Evolutionary conservation across 2,329 filamentous ascomycete genomes (phyloP).

Genomic region (Aspergillus pseudoviridinutans): DNA sequence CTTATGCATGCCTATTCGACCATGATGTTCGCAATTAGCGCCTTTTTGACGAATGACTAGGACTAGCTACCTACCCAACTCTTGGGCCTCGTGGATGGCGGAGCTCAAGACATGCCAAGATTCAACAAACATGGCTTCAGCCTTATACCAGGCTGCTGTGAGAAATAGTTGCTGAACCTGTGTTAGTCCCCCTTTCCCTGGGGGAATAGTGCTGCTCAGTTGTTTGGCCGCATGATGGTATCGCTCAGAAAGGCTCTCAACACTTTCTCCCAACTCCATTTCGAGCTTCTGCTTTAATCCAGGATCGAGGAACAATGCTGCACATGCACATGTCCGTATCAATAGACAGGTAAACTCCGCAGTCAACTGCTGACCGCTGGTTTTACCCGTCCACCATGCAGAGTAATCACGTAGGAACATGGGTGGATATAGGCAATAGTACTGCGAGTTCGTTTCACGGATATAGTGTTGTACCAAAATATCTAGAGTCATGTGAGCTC

Average conservation of each 20-base stretch:
- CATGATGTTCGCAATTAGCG: neutral
- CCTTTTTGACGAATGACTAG: neutral
- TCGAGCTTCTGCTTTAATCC: slow-evolving; percentile 41
- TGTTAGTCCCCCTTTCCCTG: slow-evolving; percentile 42
- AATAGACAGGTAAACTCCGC: slow-evolving; percentile 47
- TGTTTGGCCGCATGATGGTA: slow-evolving; percentile 43
- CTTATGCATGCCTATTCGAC: slow-evolving; percentile 31
- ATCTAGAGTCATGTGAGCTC: slow-evolving; percentile 30
- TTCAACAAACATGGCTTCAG: slow-evolving; percentile 45
- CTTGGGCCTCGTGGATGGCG: slow-evolving; percentile 47
- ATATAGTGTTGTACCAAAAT: slow-evolving; percentile 47
- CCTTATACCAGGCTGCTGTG: slow-evolving; percentile 46
- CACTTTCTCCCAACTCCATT: slow-evolving; percentile 41
- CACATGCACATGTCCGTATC: slow-evolving; percentile 45
- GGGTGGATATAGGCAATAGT: slow-evolving; percentile 45
- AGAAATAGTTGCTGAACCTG: slow-evolving; percentile 51
- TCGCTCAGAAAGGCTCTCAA: slow-evolving; percentile 37
- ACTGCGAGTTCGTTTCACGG: slow-evolving; percentile 43
- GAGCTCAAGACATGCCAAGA: slow-evolving; percentile 46
- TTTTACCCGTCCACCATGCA: slow-evolving; percentile 43
- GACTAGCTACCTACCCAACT: slow-evolving; percentile 38
- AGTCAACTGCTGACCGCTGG: slow-evolving; percentile 31
- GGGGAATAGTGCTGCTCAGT: slow-evolving; percentile 41
- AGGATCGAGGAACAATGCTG: slow-evolving; percentile 41
- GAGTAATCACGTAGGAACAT: slow-evolving; percentile 45